Percentiles rank a stretch among this genome's conserved stretches.
phyloP scores from a whole-genome alignment of 768 basidiomycete genomes.

The Naganishia kalamii region DNA sequence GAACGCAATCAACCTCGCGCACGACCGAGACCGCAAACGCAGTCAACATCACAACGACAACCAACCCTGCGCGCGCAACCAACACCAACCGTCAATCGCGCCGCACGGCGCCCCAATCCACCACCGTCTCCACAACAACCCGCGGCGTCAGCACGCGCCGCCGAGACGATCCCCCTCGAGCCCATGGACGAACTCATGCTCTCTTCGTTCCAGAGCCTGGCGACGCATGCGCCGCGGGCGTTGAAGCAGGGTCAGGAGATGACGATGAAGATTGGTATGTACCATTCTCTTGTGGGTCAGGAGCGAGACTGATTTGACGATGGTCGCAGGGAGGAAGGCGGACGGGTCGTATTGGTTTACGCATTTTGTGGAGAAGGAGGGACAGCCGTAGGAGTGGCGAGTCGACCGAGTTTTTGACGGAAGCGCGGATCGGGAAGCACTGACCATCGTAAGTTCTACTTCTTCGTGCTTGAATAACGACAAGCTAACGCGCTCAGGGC shows the following conservation, averaged over 20 bases:
- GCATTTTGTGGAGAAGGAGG: too few relatives aligned
- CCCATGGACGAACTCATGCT: not conserved
- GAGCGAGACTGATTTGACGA: not conserved
- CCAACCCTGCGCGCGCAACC: too few relatives aligned
- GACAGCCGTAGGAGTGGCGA: too few relatives aligned
- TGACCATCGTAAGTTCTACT: too few relatives aligned
- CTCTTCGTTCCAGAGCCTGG: not conserved
- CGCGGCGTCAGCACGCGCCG: not conserved
- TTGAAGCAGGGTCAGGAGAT: not conserved
- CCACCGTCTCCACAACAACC: not conserved
- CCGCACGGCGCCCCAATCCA: not conserved
- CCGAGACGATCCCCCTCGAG: not conserved
- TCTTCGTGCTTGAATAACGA: too few relatives aligned
- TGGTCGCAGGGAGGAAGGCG: not conserved
- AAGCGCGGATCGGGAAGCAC: too few relatives aligned
- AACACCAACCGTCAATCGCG: too few relatives aligned
- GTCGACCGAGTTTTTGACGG: too few relatives aligned
- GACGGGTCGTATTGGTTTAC: not conserved
- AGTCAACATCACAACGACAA: too few relatives aligned
- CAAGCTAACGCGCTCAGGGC: too few relatives aligned
- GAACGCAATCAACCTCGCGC: too few relatives aligned
- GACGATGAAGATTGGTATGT: not conserved
- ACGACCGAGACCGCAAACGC: too few relatives aligned
- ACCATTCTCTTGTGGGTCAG: not conserved
- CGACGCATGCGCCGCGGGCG: not conserved